phyloP scores from a whole-genome alignment of 2,329 filamentous ascomycete species.

The Paramyrothecium roridum region DNA sequence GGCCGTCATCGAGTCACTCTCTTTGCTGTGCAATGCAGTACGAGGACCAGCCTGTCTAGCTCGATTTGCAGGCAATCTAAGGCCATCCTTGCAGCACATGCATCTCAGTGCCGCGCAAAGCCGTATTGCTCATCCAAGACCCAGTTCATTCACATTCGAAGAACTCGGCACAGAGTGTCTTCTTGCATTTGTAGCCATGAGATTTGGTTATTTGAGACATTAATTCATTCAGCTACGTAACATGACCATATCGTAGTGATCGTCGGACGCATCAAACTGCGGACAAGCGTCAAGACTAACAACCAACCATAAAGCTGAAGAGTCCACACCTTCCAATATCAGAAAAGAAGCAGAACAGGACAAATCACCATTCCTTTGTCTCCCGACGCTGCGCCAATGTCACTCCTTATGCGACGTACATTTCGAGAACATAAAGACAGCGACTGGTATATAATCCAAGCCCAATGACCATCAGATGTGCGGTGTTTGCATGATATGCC shows the following conservation, averaged over 20 bases:
- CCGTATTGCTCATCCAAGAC: too few species aligned
- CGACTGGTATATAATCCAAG: constrained; percentile 27
- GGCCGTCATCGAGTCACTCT: too few species aligned
- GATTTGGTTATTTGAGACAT: constrained; percentile 20
- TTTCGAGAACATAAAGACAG: constrained; percentile 28
- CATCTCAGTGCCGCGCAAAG: too few species aligned
- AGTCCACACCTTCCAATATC: constrained; percentile 37
- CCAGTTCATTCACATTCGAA: too few species aligned
- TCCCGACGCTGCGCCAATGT: constrained; percentile 24
- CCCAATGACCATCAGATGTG: constrained; percentile 19
- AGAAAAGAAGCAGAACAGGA: constrained; percentile 12
- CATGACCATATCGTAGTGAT: constrained; percentile 31
- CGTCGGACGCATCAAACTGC: constrained; percentile 32
- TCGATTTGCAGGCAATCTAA: too few species aligned
- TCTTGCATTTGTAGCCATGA: neutral
- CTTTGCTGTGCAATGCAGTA: too few species aligned
- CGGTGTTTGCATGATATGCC: constrained; percentile 11
- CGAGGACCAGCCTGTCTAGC: too few species aligned
- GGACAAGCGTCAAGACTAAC: constrained; percentile 32
- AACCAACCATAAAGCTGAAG: constrained; percentile 37
- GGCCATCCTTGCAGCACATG: too few species aligned
- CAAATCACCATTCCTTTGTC: constrained; percentile 30
- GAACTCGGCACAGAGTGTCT: too few species aligned
- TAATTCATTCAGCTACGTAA: constrained; percentile 36
- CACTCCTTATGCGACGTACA: constrained; percentile 28